phyloP scores from a whole-genome alignment of 163 green algal genomes.

The Chloroidium sp. region DNA sequence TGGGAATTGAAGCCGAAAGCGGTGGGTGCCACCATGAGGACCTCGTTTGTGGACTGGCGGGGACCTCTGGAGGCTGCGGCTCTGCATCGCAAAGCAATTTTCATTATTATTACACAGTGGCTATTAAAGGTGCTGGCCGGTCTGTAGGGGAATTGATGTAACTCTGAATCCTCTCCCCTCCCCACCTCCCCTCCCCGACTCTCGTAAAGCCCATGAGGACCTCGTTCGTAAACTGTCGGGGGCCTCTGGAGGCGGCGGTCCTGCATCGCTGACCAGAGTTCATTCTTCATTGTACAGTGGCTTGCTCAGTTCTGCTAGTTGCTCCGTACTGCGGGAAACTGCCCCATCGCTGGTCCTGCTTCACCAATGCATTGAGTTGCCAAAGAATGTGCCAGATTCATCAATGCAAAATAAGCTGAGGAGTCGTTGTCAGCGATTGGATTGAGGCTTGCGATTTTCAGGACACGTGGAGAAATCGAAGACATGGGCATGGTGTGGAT shows the following conservation, averaged over 20 bases:
- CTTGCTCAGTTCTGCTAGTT: too few species aligned
- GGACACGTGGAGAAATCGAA: too few species aligned
- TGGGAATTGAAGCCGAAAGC: conserved; percentile 92
- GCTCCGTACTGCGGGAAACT: too few species aligned
- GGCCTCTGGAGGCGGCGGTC: background rate
- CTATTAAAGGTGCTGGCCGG: background rate
- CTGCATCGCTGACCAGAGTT: too few species aligned
- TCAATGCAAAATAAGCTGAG: background rate
- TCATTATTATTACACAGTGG: too few species aligned
- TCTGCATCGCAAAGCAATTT: background rate
- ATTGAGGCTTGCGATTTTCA: too few species aligned
- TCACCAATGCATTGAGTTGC: too few species aligned
- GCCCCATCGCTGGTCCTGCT: too few species aligned
- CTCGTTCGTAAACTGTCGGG: background rate
- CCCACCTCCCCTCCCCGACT: background rate
- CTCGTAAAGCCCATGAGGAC: background rate
- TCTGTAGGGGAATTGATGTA: background rate
- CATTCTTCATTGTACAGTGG: too few species aligned
- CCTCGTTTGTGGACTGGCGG: conserved; percentile 50
- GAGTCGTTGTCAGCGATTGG: background rate
- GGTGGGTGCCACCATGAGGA: conserved; percentile 89
- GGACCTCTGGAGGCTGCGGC: conserved; percentile 5
- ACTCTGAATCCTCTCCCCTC: too few species aligned
- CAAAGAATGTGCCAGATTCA: background rate
- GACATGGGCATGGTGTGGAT: background rate